Percentiles rank a stretch among this genome's conserved stretches.
Conservation (phyloP, 352 stramenopile species). For the Phytophthora idaei region DNA sequence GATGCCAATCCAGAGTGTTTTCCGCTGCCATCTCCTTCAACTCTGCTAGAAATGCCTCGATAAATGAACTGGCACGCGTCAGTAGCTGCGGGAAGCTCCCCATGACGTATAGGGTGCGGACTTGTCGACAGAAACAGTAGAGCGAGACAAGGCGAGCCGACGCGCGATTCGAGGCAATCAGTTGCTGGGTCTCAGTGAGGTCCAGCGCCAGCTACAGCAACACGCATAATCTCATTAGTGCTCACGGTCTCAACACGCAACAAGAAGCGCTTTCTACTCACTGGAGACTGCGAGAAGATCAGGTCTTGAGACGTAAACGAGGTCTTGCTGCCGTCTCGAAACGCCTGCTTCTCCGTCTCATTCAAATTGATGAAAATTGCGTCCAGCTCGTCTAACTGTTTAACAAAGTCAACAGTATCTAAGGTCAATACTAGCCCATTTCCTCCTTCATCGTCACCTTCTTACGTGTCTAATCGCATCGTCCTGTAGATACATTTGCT, state of each 20-base stretch:
- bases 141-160: conserved; percentile 60
- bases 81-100: conserved; percentile 69
- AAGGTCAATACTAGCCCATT: neutral
- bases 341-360: conserved; percentile 33
- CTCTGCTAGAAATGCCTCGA: conserved; percentile 50
- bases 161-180: conserved; percentile 63
- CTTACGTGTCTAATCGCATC: conserved; percentile 82
- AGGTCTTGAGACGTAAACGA: conserved; percentile 34
- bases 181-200: conserved; percentile 45
- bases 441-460: neutral
- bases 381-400: conserved; percentile 79
- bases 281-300: conserved; percentile 74
- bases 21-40: conserved; percentile 36
- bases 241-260: neutral
- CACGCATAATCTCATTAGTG: neutral
- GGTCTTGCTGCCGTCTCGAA: conserved; percentile 26
- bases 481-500: conserved; percentile 83
- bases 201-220: conserved; percentile 64
- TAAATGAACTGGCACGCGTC: conserved; percentile 58
- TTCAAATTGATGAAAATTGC: conserved; percentile 69
- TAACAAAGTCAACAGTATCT: conserved; percentile 1
- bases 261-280: conserved; percentile 18
- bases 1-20: conserved; percentile 41
- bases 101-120: conserved; percentile 78
- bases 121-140: conserved; percentile 83